Evolutionary conservation across 306 rosid species (phyloP), one percentile per base, ranked within the genome.

Genomic region (Cyclanthera cordifolia): DNA sequence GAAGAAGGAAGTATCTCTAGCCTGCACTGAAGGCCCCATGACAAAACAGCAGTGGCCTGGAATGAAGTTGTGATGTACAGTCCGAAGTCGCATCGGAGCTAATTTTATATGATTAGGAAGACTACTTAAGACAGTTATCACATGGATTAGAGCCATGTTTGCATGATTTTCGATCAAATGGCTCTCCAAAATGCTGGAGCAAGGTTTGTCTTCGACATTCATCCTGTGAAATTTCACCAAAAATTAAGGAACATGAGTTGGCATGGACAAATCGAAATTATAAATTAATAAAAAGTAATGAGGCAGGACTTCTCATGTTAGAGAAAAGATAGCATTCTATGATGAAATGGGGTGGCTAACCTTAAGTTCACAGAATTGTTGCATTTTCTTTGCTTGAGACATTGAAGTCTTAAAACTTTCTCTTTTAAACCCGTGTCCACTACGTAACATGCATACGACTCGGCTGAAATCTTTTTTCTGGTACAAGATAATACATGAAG

Each of bases 401-500:
- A 93, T 87, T 68, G 93, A 87, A 41, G 71, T 72, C 84, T 86
- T 93, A 69, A 93, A 88, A 56, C 75, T 82, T 14, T 83, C 91
- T 23, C 67, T 88, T 64, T 79, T 89, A 74, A 57, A 79, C 74
- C 84, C 83, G 73, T 87, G 88, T 55, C 96, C 98, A 24, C 80
- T 92, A 69, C 96, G 85, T 73, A 93, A 76, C 98, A 89, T 83
- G 77, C 96, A 93, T 60, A 87, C 98, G 19, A 93, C 88, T 53
- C 95, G 79, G 70, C 96, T 93, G 53, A 93, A 93, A 86, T 93
- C 96, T 85, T 93, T 93, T 85, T 87, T 93, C 76, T 89, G 98
- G 83, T 93, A 93, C 20, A 93, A 69, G 54, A 81, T 81, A 76
- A 89, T 82, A 85, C 96, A 93, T 27, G 80, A 81, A n/a, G 98